These are phyloP conservation scores for Agaricales sp. DNA, from an alignment of 1,284 basidiomycete species.

Conservation along the genomic window DNA sequence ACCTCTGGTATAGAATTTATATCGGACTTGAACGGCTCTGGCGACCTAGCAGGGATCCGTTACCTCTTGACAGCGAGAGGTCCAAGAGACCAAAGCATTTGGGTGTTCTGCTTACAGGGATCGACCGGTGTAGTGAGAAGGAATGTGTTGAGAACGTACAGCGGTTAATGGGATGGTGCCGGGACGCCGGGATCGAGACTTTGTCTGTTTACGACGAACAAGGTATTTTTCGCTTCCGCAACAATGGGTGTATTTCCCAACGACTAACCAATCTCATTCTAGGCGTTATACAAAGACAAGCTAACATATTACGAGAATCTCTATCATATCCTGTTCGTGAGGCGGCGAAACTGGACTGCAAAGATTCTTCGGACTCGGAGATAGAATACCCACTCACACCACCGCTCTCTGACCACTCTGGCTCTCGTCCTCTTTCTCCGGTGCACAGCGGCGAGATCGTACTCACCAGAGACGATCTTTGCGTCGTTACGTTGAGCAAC, in stretches of 20 bases:
- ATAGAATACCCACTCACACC: slow-evolving; percentile 61
- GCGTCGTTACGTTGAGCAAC: slow-evolving; percentile 21
- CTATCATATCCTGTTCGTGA: slow-evolving; percentile 7
- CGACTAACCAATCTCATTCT: no score
- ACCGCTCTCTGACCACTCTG: slow-evolving; percentile 57
- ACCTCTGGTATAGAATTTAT: neutral
- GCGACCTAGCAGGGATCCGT: neutral
- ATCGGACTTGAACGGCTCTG: neutral
- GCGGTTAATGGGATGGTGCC: slow-evolving; percentile 49
- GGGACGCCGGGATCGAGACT: slow-evolving; percentile 39
- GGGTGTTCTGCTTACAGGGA: slow-evolving; percentile 44
- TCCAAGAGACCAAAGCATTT: slow-evolving; percentile 43
- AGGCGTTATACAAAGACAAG: slow-evolving; percentile 1
- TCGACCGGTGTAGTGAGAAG: slow-evolving; percentile 25
- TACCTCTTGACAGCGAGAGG: neutral
- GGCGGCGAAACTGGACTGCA: slow-evolving; percentile 15
- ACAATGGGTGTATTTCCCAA: no score
- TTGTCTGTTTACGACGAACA: slow-evolving; percentile 62
- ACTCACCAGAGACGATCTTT: slow-evolving; percentile 18
- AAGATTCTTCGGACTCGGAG: slow-evolving; percentile 39
- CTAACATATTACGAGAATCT: slow-evolving; percentile 3
- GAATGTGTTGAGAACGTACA: slow-evolving; percentile 41
- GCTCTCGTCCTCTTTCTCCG: slow-evolving; percentile 49
- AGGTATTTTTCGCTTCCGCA: slow-evolving; percentile 38
- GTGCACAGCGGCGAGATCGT: slow-evolving; percentile 17